Conservation (phyloP, 345 rosid genomes). For the Citrus maxima region DNA sequence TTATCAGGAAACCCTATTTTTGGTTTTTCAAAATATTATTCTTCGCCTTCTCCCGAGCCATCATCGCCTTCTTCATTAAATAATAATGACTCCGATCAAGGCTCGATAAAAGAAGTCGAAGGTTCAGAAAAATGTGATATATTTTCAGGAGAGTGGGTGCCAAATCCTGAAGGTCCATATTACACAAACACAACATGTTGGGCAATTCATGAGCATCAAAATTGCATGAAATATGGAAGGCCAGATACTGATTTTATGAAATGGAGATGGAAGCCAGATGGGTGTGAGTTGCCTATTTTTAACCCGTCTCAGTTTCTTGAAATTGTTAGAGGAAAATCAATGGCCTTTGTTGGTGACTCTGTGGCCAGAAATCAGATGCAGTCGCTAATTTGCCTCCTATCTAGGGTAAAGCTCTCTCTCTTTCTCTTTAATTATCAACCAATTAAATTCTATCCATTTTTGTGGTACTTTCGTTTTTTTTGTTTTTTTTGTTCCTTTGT, state of each 20-base stretch:
- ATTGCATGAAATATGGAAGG: constrained; percentile 87
- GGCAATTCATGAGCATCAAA: constrained; percentile 97
- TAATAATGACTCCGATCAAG: neutral
- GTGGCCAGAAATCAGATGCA: constrained; percentile 93
- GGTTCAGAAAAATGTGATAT: constrained; percentile 40
- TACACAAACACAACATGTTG: constrained; percentile 86
- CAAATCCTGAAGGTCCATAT: constrained; percentile 67
- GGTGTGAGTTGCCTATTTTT: constrained; percentile 62
- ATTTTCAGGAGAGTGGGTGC: constrained; percentile 85
- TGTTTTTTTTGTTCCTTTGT: too few species aligned
- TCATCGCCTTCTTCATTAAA: neutral
- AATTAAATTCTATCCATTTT: too few species aligned
- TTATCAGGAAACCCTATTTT: neutral
- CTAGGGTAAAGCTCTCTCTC: constrained; percentile 48
- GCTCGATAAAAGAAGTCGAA: neutral
- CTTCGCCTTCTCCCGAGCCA: neutral
- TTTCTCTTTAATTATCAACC: neutral
- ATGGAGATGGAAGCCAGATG: constrained; percentile 38
- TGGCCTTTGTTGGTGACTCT: constrained; percentile 93
- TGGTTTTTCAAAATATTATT: too few species aligned
- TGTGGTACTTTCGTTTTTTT: too few species aligned
- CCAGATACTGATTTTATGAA: constrained; percentile 58
- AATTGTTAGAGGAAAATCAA: constrained; percentile 61
- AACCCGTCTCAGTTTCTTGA: constrained; percentile 73
- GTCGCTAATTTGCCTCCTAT: constrained; percentile 90